Conservation (phyloP, 2,329 filamentous ascomycete species). For the Aspergillus pseudoterreus region DNA sequence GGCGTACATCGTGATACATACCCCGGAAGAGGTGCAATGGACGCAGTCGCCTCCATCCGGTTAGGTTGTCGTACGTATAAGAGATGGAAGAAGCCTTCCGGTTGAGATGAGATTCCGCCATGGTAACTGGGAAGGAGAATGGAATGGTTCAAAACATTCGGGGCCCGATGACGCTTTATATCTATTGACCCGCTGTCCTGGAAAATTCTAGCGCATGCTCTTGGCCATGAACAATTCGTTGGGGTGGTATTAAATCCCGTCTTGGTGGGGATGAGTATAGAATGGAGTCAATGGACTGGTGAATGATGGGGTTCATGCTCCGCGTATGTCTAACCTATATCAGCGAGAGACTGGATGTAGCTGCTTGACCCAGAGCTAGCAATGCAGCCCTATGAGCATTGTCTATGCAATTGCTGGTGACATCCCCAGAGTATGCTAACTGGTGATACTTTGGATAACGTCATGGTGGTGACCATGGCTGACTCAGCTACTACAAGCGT, state of each 20-base stretch:
- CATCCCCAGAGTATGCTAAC: neutral
- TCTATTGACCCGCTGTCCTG: neutral
- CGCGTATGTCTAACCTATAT: too few relatives aligned
- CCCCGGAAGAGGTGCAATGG: constrained; percentile 46
- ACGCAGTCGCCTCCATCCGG: constrained; percentile 41
- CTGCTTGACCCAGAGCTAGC: neutral
- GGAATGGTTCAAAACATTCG: neutral
- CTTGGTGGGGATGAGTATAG: neutral
- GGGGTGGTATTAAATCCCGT: neutral
- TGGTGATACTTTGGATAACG: constrained; percentile 2
- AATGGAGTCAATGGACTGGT: neutral
- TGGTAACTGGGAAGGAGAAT: neutral
- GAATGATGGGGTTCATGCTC: too few relatives aligned
- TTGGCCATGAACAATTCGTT: neutral
- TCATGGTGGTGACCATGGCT: neutral
- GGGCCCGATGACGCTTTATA: neutral
- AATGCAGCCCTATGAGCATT: neutral
- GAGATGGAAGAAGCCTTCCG: constrained; percentile 20
- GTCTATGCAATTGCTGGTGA: neutral
- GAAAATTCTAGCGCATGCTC: neutral
- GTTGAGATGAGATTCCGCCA: constrained; percentile 8
- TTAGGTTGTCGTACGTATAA: constrained; percentile 34
- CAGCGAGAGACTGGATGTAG: neutral
- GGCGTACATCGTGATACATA: constrained; percentile 53
- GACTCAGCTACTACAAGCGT: neutral